Percentiles rank a stretch among this genome's conserved stretches.
These are phyloP conservation scores for Ustilago cynodontis DNA, from an alignment of 1,284 basidiomycete genomes.

Conservation along the genomic window DNA sequence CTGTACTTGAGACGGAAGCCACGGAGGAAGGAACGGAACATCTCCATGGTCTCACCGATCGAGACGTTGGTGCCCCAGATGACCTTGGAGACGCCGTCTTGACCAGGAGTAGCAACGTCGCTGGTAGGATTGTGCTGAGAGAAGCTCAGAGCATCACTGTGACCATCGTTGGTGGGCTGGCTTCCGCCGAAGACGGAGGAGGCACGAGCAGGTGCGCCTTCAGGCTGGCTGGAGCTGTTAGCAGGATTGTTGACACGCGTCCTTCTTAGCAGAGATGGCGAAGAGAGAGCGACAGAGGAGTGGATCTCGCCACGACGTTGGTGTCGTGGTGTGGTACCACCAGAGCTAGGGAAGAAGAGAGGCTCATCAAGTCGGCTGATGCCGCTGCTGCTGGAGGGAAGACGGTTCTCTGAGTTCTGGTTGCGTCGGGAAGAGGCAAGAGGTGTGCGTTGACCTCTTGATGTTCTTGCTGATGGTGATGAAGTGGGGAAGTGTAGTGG, in stretches of 20 bases:
- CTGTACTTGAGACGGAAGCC: constrained; percentile 96
- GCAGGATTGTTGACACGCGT: constrained; percentile 24
- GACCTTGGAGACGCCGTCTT: constrained; percentile 79
- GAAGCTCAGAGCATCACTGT: constrained; percentile 75
- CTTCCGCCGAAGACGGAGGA: constrained; percentile 82
- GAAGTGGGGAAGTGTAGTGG: constrained; percentile 66
- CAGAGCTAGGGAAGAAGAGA: constrained; percentile 67
- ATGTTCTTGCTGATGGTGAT: constrained; percentile 57
- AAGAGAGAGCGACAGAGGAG: constrained; percentile 56
- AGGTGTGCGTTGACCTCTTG: constrained; percentile 49
- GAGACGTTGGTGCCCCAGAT: constrained; percentile 98
- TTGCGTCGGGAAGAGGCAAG: constrained; percentile 33
- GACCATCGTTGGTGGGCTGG: constrained; percentile 76
- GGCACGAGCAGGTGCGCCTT: constrained; percentile 69
- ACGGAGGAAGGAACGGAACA: constrained; percentile 87
- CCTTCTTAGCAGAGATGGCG: constrained; percentile 51
- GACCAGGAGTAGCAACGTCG: constrained; percentile 41
- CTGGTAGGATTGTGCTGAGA: constrained; percentile 58
- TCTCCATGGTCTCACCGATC: constrained; percentile 87
- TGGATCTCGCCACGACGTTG: constrained; percentile 67
- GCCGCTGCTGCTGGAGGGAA: constrained; percentile 54
- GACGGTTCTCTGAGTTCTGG: constrained; percentile 39
- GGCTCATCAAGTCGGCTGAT: constrained; percentile 54
- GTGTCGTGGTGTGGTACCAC: constrained; percentile 59
- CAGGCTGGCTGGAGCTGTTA: constrained; percentile 14